phyloP scores from a whole-genome alignment of 2,329 filamentous ascomycete genomes.

The Ophiocordyceps camponoti-leonardi region DNA sequence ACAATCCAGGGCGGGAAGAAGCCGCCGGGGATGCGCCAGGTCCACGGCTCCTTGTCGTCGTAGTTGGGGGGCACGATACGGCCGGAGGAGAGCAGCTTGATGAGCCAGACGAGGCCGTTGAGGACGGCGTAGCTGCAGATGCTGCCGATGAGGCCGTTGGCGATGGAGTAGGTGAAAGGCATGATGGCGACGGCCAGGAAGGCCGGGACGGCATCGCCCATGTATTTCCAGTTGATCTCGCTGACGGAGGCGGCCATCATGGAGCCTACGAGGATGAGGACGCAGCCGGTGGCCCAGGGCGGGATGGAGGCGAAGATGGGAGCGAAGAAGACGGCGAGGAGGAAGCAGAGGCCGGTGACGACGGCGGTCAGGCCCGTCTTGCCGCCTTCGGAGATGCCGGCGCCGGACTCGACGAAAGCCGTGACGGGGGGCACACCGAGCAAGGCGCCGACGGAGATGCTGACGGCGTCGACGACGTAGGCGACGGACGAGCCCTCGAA shows the following conservation, averaged over 20 bases:
- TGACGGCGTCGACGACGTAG: conserved; percentile 66
- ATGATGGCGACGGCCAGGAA: conserved; percentile 73
- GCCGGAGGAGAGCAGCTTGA: conserved; percentile 50
- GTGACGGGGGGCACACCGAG: conserved; percentile 69
- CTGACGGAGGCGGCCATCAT: conserved; percentile 68
- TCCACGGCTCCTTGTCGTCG: conserved; percentile 64
- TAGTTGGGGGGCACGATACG: conserved; percentile 60
- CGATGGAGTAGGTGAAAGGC: conserved; percentile 83
- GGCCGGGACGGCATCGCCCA: conserved; percentile 69
- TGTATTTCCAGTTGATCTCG: conserved; percentile 80
- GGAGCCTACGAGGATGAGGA: conserved; percentile 73
- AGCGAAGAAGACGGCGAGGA: conserved; percentile 76
- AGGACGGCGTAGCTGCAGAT: conserved; percentile 62
- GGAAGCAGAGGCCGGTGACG: conserved; percentile 64
- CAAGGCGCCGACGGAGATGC: conserved; percentile 63
- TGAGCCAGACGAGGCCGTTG: conserved; percentile 52
- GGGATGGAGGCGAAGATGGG: conserved; percentile 83
- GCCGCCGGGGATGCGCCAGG: conserved; percentile 58
- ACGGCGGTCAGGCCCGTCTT: conserved; percentile 74
- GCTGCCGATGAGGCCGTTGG: conserved; percentile 69
- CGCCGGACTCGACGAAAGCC: conserved; percentile 77
- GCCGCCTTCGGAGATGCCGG: conserved; percentile 76
- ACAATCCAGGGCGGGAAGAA: conserved; percentile 58
- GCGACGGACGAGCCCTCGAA: conserved; percentile 75
- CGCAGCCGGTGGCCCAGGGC: conserved; percentile 76